Percentiles rank a stretch among this genome's conserved stretches.
Conservation (phyloP, 2,329 filamentous ascomycete species). For the Aureobasidium sp. region DNA sequence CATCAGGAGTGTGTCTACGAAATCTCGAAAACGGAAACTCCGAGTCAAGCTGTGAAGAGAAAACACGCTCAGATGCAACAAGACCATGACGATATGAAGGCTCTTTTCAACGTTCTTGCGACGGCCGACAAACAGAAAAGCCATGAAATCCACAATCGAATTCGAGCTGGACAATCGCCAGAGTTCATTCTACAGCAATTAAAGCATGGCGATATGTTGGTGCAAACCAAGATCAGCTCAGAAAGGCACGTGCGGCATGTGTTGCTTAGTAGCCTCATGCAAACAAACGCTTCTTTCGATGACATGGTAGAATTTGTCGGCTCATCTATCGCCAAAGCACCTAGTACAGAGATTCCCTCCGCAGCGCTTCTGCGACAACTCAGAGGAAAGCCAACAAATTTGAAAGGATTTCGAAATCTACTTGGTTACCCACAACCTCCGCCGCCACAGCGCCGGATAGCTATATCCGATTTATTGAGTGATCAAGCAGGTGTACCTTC, state of each 20-base stretch:
- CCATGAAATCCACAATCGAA: constrained; percentile 11
- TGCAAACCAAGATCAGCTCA: not conserved
- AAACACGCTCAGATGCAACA: constrained; percentile 15
- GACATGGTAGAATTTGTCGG: constrained; percentile 11
- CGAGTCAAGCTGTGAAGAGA: constrained; percentile 15
- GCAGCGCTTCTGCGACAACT: not conserved
- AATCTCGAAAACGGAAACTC: constrained; percentile 11
- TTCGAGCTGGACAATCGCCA: constrained; percentile 13
- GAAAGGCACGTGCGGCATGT: not conserved
- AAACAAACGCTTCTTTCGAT: constrained; percentile 16
- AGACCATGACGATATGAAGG: constrained; percentile 9
- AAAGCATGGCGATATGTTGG: not conserved
- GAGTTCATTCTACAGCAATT: constrained; percentile 12
- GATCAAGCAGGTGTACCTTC: not conserved
- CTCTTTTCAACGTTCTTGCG: not conserved
- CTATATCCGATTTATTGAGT: not conserved
- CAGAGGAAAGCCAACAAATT: not conserved
- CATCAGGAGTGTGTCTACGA: constrained; percentile 14
- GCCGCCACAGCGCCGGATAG: not conserved
- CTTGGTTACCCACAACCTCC: not conserved
- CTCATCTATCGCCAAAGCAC: not conserved
- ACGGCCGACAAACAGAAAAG: not conserved
- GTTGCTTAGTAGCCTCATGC: constrained; percentile 13
- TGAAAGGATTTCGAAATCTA: not conserved
- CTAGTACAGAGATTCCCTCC: not conserved